Evolutionary conservation across 2,329 filamentous ascomycete species (phyloP).

Genomic region (Coniochaeta hoffmannii): DNA sequence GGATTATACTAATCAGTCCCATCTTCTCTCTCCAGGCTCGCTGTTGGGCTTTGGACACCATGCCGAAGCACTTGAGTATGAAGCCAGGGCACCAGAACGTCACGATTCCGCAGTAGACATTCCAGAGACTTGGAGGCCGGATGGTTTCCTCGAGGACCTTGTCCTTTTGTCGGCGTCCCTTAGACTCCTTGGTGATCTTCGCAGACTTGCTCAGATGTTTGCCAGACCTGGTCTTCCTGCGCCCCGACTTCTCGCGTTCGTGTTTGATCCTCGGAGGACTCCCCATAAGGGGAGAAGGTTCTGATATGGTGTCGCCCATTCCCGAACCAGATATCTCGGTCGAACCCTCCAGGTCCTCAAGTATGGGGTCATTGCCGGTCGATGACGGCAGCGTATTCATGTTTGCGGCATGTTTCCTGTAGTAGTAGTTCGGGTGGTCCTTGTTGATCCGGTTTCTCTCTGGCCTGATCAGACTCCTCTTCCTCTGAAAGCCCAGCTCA

Average conservation of each 20-base stretch:
- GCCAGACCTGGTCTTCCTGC: constrained; percentile 26
- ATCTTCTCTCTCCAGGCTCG: constrained; percentile 98
- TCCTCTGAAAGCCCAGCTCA: constrained; percentile 48
- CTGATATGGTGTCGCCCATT: constrained; percentile 35
- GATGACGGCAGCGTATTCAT: constrained; percentile 88
- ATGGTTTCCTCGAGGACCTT: constrained; percentile 50
- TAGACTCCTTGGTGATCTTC: constrained; percentile 55
- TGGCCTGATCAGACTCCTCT: constrained; percentile 82
- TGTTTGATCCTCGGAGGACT: constrained; percentile 26
- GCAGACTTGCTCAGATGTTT: constrained; percentile 30
- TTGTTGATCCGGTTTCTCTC: constrained; percentile 80
- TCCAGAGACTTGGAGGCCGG: constrained; percentile 83
- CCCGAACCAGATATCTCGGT: constrained; percentile 45
- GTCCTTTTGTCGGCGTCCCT: constrained; percentile 40
- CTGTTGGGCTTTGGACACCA: constrained; percentile 76
- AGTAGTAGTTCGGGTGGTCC: constrained; percentile 92
- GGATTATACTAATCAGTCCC: constrained; percentile 88
- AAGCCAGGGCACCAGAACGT: constrained; percentile 94
- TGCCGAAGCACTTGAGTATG: constrained; percentile 77
- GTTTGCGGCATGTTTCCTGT: constrained; percentile 86
- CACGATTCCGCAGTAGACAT: constrained; percentile 85
- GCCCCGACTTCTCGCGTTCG: constrained; percentile 27
- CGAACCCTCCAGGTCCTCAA: constrained; percentile 67
- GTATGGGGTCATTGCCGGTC: constrained; percentile 83
- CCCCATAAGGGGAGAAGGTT: constrained; percentile 31